These are phyloP conservation scores for Hypericum perforatum DNA, from an alignment of 345 rosid species.

Conservation along the genomic window DNA sequence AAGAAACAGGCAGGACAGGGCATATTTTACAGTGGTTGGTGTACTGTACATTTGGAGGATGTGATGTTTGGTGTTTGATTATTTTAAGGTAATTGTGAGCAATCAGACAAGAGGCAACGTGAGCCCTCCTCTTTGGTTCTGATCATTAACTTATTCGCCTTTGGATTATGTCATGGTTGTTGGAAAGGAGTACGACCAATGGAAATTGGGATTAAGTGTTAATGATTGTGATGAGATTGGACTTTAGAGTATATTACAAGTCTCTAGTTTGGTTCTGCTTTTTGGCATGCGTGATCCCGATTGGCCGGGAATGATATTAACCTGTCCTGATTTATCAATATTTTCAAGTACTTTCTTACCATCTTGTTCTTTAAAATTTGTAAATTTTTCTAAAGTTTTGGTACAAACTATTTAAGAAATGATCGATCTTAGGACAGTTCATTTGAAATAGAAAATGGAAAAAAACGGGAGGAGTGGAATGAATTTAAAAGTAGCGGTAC, in stretches of 20 bases:
- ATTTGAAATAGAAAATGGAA: no score
- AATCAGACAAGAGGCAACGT: background rate
- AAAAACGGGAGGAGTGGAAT: no score
- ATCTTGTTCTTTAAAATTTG: no score
- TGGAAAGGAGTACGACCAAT: conserved; percentile 22
- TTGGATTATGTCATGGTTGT: conserved; percentile 13
- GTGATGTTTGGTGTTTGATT: conserved; percentile 16
- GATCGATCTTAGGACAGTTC: no score
- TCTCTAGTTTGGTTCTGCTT: conserved; percentile 11
- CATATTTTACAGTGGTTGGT: conserved; percentile 23
- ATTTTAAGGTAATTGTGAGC: background rate
- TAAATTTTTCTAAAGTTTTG: no score
- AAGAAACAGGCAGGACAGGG: conserved; percentile 23
- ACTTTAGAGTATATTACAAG: conserved; percentile 7
- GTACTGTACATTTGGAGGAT: conserved; percentile 33
- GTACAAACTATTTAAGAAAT: no score
- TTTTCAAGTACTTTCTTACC: no score
- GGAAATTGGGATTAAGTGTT: conserved; percentile 9
- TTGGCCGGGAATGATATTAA: no score
- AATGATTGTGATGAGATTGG: conserved; percentile 16
- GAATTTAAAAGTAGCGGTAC: no score
- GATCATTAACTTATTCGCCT: conserved; percentile 14
- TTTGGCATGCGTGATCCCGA: background rate
- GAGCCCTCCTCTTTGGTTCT: conserved; percentile 16
- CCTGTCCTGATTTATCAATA: no score